A percentile compares a stretch with the other conserved stretches of the same genome.
phyloP scores from a whole-genome alignment of 768 basidiomycete species.

The Tulasnella sp. region DNA sequence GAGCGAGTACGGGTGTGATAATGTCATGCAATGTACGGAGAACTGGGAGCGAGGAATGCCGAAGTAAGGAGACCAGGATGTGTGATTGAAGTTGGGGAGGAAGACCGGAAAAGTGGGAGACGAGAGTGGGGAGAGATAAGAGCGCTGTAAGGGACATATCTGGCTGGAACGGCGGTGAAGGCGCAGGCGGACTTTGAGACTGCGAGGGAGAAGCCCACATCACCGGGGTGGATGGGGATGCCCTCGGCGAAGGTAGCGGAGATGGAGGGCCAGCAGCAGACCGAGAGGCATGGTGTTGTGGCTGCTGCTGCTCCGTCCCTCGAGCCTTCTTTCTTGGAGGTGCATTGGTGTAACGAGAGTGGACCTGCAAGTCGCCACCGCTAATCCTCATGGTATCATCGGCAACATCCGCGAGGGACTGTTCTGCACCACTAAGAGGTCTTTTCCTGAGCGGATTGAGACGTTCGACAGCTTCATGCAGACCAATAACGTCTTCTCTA shows the following conservation, averaged over 20 bases:
- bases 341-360: constrained; percentile 38
- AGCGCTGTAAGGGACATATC: constrained; percentile 80
- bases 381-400: constrained; percentile 51
- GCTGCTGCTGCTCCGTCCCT: constrained; percentile 48
- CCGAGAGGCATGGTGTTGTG: constrained; percentile 24
- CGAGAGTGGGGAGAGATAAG: constrained; percentile 76
- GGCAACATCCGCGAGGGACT: constrained; percentile 34
- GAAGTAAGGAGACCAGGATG: constrained; percentile 85
- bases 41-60: constrained; percentile 87
- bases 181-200: constrained; percentile 39
- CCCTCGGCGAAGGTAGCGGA: constrained; percentile 79
- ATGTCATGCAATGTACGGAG: constrained; percentile 86
- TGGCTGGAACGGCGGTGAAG: constrained; percentile 74
- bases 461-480: constrained; percentile 77
- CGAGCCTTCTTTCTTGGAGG: constrained; percentile 78
- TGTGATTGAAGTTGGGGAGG: constrained; percentile 87
- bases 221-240: constrained; percentile 70
- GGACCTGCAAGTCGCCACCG: constrained; percentile 33
- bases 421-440: constrained; percentile 43
- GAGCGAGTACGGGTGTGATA: constrained; percentile 82
- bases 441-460: constrained; percentile 58
- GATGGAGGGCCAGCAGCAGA: constrained; percentile 68
- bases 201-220: constrained; percentile 55
- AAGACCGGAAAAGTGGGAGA: constrained; percentile 73
- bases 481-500: constrained; percentile 53